A percentile compares a stretch with the other conserved stretches of the same genome.
Conservation (phyloP, 805 yeast genomes). For the Hanseniaspora thailandica region DNA sequence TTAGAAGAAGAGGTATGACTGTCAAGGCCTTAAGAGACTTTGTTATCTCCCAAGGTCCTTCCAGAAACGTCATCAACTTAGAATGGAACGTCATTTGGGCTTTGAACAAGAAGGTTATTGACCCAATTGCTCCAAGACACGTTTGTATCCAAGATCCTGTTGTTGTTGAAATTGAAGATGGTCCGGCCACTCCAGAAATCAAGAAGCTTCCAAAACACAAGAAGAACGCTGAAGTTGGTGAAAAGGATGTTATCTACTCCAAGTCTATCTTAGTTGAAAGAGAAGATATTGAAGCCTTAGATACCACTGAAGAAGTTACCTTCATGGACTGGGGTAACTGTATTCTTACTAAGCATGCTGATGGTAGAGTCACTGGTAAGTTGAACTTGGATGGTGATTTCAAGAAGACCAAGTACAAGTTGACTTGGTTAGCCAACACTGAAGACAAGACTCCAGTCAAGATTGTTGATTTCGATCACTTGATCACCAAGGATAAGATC, state of each 20-base stretch:
- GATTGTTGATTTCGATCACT: constrained; percentile 83
- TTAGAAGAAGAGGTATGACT: constrained; percentile 98
- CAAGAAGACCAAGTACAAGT: constrained; percentile 87
- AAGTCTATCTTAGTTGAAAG: constrained; percentile 66
- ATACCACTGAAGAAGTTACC: constrained; percentile 85
- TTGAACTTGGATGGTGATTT: constrained; percentile 91
- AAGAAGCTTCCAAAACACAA: constrained; percentile 88
- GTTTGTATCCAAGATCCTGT: constrained; percentile 74
- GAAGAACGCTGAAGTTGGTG: constrained; percentile 85
- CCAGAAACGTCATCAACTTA: constrained; percentile 87
- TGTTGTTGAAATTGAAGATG: constrained; percentile 49
- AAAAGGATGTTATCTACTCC: constrained; percentile 60
- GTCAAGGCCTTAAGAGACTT: constrained; percentile 94
- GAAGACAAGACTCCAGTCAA: constrained; percentile 60
- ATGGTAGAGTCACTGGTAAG: constrained; percentile 60
- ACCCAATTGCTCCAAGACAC: constrained; percentile 93
- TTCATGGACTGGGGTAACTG: constrained; percentile 99
- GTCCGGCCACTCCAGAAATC: constrained; percentile 47
- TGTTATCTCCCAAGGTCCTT: constrained; percentile 92
- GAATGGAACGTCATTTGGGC: constrained; percentile 99
- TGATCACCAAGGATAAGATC: constrained; percentile 86
- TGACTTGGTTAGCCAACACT: constrained; percentile 88
- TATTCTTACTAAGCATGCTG: constrained; percentile 58
- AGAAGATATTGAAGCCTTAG: constrained; percentile 65
- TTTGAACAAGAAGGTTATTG: constrained; percentile 89